Evolutionary conservation across 257 asterid genomes (phyloP), one percentile per base, ranked within the genome.

Genomic region (Thymus quinquecostatus): DNA sequence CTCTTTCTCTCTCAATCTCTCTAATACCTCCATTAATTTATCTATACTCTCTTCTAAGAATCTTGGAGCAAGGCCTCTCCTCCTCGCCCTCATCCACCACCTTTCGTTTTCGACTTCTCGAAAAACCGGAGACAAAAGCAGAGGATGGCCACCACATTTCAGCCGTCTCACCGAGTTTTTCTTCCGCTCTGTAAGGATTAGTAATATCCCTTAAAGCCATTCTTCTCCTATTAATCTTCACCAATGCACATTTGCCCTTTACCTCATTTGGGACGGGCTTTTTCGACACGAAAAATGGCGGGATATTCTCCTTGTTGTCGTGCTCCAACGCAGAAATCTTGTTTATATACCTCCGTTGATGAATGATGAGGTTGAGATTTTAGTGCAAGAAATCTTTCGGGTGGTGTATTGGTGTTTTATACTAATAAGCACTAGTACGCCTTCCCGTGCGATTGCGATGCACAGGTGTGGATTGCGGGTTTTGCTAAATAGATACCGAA

Each of bases 161-260:
- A 11, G 49, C 41, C 21, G 1, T 38, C 49, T 44, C 49, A 38
- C 41, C 8, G 7, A 38, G 4, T 38, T 38, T 38, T 5, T 62
- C 66, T 33, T 10, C 21, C 13, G 50, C 69, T 28, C 49, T 55
- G 73, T 73, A 48, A 56, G 80, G 66, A 66, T 77, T 57, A 8
- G 92, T 84, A 21, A 86, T 76, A 68, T 86, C 86, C 69, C 72
- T 83, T 11, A 84, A 54, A 38, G 88, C 84, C 80, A 66, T 78
- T 54, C 89, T 77, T 13, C 28, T 11, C 71, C 32, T 32, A 12
- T 50, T 63, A 27, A 69, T 77, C 68, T 70, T 68, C 71, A 2
- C 13, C 14, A 8, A 12, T 1, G 54, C 53, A 55, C 21, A 29
- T 53, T 79, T 64, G 53, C 13, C 8, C 14, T 73, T 69, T 47